Base-by-base conservation (phyloP, 2,329 filamentous ascomycete species). In the Fragosphaeria purpurea region DNA sequence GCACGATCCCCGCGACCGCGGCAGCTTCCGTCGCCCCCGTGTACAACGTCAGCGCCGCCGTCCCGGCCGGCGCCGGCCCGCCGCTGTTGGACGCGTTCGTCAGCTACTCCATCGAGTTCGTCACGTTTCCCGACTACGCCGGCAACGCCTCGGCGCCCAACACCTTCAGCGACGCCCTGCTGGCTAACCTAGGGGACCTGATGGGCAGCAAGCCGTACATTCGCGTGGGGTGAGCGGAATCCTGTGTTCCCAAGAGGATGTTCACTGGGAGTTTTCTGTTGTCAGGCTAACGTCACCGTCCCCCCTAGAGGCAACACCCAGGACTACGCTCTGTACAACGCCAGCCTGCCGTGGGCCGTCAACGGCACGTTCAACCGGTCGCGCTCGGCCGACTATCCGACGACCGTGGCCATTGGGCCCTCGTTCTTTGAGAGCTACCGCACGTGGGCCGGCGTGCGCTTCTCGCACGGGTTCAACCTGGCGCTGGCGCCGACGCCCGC, bases 371-470 rank as follows among this genome's bases (percentile, higher is more conserved):
- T 75, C 47, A 68, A 80, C 50, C 67, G 69, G 1, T 60, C 62
- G 1, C 67, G 71, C 30, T 79, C 78, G 0, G 53, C 63, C 0
- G 79, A 83, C 62, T 84, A 83, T 55, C 80, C 80, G 1, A 78
- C 74, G 5, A 80, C 72, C 6, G 68, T 84, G 30, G 72, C 69
- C 56, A 79, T 84, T 40, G 81, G 81, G 0, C 76, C 77, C 0
- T 72, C 74, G 0, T 84, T 70, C 61, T 84, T 84, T 57, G 80
- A 84, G 52, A 80, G 79, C 0, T 84, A 83, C 60, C 60, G 60
- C 13, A 80, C 77, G 1, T 80, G 71, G 68, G 71, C 77, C 3
- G 66, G 69, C 43, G 71, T 73, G 32, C 76, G 74, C 53, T 83
- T 75, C 63, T 70, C 71, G 1, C 78, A 84, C 58, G 81, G 80